phyloP scores from a whole-genome alignment of 2,329 filamentous ascomycete species.

The Exophiala xenobiotica region DNA sequence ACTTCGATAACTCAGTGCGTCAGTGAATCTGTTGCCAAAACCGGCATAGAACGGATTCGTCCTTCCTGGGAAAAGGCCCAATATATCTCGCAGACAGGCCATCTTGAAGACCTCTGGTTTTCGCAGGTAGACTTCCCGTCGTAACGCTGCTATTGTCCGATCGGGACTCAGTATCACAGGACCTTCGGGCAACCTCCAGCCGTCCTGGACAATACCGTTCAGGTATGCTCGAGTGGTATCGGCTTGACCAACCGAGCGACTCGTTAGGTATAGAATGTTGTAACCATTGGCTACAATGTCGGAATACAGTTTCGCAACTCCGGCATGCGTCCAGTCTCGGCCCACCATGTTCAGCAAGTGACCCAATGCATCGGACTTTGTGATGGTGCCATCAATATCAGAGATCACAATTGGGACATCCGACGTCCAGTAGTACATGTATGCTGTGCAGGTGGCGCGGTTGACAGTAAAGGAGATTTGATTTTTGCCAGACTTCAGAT shows the following conservation, averaged over 20 bases:
- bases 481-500: slow-evolving; percentile 83
- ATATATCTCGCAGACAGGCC: slow-evolving; percentile 93
- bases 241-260: slow-evolving; percentile 87
- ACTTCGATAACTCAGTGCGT: slow-evolving; percentile 91
- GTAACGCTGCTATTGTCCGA: slow-evolving; percentile 86
- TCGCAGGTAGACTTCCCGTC: slow-evolving; percentile 88
- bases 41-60: slow-evolving; percentile 91
- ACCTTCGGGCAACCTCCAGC: slow-evolving; percentile 79
- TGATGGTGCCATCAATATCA: slow-evolving; percentile 98
- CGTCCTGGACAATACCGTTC: slow-evolving; percentile 83
- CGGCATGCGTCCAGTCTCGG: slow-evolving; percentile 95
- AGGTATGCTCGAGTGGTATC: slow-evolving; percentile 89
- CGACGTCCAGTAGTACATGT: slow-evolving; percentile 91
- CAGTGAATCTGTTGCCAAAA: slow-evolving; percentile 93
- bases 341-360: slow-evolving; percentile 97
- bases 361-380: slow-evolving; percentile 91
- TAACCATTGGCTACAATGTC: slow-evolving; percentile 95
- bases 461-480: slow-evolving; percentile 96
- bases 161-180: slow-evolving; percentile 95
- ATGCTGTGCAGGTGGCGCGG: slow-evolving; percentile 83
- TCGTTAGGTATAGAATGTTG: slow-evolving; percentile 98
- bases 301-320: slow-evolving; percentile 94
- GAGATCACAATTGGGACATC: slow-evolving; percentile 94
- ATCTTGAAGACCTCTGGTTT: slow-evolving; percentile 99
- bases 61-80: slow-evolving; percentile 75